Base-by-base conservation (phyloP, 768 basidiomycete species). In the Chalciporus sphaerocephalus region DNA sequence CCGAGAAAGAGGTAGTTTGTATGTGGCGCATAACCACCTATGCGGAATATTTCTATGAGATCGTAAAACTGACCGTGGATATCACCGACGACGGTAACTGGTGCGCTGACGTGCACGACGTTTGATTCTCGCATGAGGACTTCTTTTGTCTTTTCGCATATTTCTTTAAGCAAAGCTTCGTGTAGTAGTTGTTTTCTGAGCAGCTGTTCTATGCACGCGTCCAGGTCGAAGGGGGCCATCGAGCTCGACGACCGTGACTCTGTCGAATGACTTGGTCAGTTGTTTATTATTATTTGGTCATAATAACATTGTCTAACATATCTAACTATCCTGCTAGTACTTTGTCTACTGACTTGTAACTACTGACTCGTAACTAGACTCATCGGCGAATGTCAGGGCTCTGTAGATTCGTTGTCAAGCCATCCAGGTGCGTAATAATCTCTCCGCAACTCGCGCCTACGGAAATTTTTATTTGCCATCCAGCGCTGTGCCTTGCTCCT, bases 31-130 rank as follows among this genome's bases (percentile, higher is more conserved):
- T 90, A 91, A 30, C 95, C 95, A 47, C 96, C 95, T 81, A 99
- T 98, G 40, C 94, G 83, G 61, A 99, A 99, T 63, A 97, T 97
- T 69, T 99, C 95, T 66, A 98, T 89, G 57, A 99, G 79, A 74
- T 99, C 95, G 73, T 98, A 95, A 70, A 99, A 99, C 79, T 99
- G 95, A 48, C 95, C 96, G 65, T 99, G 96, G 39, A 99, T 98
- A 65, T 99, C 96, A 41, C 96, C 96, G 30, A 98, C 96, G 22
- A 99, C 96, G 1, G 96, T 99, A 27, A 98, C 92, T 16, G 96
- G 96, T 5, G 95, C 88, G 52, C 83, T 87, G 55, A 99, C 87
- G 60, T 98, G 96, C 6, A 98, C 93, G 47, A 99, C 96, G 60
- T 99, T 99, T 48, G 89, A 92, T 72, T 99, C 96, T 51, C 92